Base-by-base conservation (phyloP, 2,329 filamentous ascomycete species). In the Diplocarpon mali region DNA sequence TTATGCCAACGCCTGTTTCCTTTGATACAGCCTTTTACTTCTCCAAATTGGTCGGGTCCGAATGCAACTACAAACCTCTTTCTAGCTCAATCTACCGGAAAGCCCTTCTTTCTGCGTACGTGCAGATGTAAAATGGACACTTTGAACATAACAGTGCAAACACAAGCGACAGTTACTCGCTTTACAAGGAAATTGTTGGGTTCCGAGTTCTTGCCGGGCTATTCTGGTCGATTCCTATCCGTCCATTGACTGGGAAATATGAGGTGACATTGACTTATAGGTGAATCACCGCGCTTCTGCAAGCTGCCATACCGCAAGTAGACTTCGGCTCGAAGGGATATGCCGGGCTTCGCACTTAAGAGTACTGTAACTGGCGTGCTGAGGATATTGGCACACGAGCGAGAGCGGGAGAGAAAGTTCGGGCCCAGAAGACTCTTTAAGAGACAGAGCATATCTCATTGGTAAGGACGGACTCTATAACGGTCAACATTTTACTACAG, bases 1-100 rank as follows among this genome's bases (percentile, higher is more conserved):
- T 28, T 12, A 36, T 43, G 32, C 9, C 28, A 20, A 24, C 40
- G n/a, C 40, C 40, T 2, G 24, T 34, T 14, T 16, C 40, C 35
- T 43, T 43, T 14, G 40, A 37, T 12, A 43, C 36, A 15, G 40
- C 40, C 6, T 36, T n/a, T 13, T 28, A 43, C 32, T 37, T 43
- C 40, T 43, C 40, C 2, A 34, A 43, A 31, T 43, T 31, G 40
- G 35, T 29, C 16, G 40, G 40, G n/a, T 43, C 17, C 16, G 35
- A 37, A 20, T 37, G 31, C 27, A 24, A 43, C 34, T 43, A 43
- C 12, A 36, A 10, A 2, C 32, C 36, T 29, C 24, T 43, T 8
- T 34, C 40, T 27, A 27, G 30, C 14, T 15, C 10, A 15, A 35
- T 24, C 6, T 5, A 29, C 15, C 40, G 40, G 29, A 36, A 15